A percentile compares a stretch with the other conserved stretches of the same genome.
phyloP scores from a whole-genome alignment of 2,329 filamentous ascomycete species.

The Epichloe amarillans region DNA sequence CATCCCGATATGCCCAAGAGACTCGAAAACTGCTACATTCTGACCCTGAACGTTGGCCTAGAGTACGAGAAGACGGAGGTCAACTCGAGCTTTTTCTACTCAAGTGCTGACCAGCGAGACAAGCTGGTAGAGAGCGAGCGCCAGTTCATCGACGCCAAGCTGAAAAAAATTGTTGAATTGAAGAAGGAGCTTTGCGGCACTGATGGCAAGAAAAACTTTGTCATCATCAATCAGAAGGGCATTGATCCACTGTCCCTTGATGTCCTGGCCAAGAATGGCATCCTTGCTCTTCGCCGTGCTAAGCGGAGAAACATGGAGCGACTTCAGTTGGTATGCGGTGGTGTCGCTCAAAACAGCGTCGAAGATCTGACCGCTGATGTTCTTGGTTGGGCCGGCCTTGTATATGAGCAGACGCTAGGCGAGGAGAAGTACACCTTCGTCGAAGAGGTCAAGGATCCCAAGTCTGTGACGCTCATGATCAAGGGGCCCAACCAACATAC shows the following conservation, averaged over 20 bases:
- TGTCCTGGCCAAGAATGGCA: slow-evolving; percentile 94
- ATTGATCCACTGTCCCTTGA: slow-evolving; percentile 95
- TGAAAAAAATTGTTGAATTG: slow-evolving; percentile 88
- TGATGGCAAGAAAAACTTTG: slow-evolving; percentile 89
- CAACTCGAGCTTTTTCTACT: slow-evolving; percentile 98
- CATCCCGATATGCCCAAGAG: slow-evolving; percentile 98
- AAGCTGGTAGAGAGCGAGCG: slow-evolving; percentile 97
- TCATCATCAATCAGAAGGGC: slow-evolving; percentile 98
- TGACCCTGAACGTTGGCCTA: slow-evolving; percentile 90
- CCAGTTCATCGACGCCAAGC: slow-evolving; percentile 87
- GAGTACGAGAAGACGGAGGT: slow-evolving; percentile 99
- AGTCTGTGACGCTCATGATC: slow-evolving; percentile 94
- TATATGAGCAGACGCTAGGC: slow-evolving; percentile 93
- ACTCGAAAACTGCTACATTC: slow-evolving; percentile 87
- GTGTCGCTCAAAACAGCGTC: slow-evolving; percentile 85
- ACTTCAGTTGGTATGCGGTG: slow-evolving; percentile 86
- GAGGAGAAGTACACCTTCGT: slow-evolving; percentile 99
- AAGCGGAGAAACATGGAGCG: slow-evolving; percentile 99
- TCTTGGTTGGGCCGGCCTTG: slow-evolving; percentile 88
- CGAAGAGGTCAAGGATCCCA: slow-evolving; percentile 96
- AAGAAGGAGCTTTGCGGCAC: slow-evolving; percentile 96
- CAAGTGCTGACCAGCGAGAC: slow-evolving; percentile 87
- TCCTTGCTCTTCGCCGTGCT: slow-evolving; percentile 81
- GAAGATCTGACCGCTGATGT: slow-evolving; percentile 81
- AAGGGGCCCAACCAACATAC: slow-evolving; percentile 97